A percentile compares a stretch with the other conserved stretches of the same genome.
Evolutionary conservation across 139 green algal species (phyloP).

Genomic region (Coelastrella sp.): DNA sequence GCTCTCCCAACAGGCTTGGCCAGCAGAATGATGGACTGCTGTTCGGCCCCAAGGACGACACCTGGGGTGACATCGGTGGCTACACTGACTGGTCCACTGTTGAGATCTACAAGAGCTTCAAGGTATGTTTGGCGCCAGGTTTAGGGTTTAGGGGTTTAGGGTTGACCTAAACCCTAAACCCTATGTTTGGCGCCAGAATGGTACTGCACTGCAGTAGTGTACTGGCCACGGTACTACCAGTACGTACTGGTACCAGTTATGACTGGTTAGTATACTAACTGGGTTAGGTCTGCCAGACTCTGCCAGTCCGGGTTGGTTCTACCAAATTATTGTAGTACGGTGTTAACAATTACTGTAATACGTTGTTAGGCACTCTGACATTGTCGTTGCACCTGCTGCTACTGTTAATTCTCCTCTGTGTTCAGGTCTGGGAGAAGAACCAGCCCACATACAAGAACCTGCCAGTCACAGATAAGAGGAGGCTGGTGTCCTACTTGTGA

Average conservation of each 20-base stretch:
- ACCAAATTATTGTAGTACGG: too few relatives aligned
- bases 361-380: background rate
- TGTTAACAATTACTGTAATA: too few relatives aligned
- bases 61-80: slow-evolving; percentile 22
- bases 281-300: too few relatives aligned
- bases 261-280: too few relatives aligned
- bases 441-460: slow-evolving; percentile 36
- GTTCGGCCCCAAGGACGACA: slow-evolving; percentile 36
- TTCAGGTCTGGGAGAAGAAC: slow-evolving; percentile 30
- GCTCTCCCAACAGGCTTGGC: slow-evolving; percentile 2
- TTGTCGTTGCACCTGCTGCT: background rate
- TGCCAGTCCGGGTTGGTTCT: too few relatives aligned
- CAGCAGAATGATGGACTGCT: slow-evolving; percentile 39
- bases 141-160: too few relatives aligned
- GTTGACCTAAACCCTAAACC: too few relatives aligned
- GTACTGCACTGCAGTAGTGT: background rate
- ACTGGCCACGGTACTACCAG: too few relatives aligned
- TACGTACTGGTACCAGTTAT: too few relatives aligned
- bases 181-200: background rate
- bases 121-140: background rate
- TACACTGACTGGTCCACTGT: slow-evolving; percentile 27
- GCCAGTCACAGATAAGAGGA: background rate
- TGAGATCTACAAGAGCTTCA: slow-evolving; percentile 38
- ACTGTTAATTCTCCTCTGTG: background rate
- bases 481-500: background rate